Percentiles rank a stretch among this genome's conserved stretches.
Conservation (phyloP, 495 filamentous ascomycete genomes). For the Cercophora samala region DNA sequence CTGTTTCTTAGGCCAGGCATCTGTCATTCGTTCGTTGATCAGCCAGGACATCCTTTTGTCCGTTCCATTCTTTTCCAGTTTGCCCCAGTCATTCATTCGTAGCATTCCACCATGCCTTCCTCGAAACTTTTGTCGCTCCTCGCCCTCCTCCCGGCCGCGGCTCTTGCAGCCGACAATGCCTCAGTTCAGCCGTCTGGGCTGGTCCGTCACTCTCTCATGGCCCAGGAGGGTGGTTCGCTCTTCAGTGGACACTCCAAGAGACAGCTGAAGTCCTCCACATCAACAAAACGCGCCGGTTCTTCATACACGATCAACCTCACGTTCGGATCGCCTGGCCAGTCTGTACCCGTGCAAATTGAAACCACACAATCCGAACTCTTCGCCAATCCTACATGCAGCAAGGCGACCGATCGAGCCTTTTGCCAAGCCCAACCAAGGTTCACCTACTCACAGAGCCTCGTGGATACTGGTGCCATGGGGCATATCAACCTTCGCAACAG, state of each 20-base stretch:
- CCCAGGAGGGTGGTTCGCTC: slow-evolving; percentile 10
- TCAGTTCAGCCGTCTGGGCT: slow-evolving; percentile 20
- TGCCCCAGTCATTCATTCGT: slow-evolving; percentile 4
- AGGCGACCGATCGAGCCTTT: slow-evolving; percentile 21
- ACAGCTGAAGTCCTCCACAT: slow-evolving; percentile 9
- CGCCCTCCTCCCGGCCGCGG: slow-evolving; percentile 17
- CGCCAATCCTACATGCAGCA: slow-evolving; percentile 26
- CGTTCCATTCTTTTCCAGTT: neutral
- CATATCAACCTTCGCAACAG: slow-evolving; percentile 28
- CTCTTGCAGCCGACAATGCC: slow-evolving; percentile 9
- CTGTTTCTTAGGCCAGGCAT: neutral
- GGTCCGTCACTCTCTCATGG: slow-evolving; percentile 21
- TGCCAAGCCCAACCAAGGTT: slow-evolving; percentile 34
- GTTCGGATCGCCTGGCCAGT: slow-evolving; percentile 32
- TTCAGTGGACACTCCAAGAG: slow-evolving; percentile 19
- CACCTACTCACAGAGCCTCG: too few relatives aligned
- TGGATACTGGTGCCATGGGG: too few relatives aligned
- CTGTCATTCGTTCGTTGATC: neutral
- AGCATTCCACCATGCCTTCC: slow-evolving; percentile 1
- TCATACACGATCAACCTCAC: slow-evolving; percentile 24
- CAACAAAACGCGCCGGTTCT: slow-evolving; percentile 10
- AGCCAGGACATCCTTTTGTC: neutral
- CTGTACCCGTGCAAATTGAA: slow-evolving; percentile 39
- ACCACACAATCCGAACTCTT: slow-evolving; percentile 45
- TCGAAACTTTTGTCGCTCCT: slow-evolving; percentile 12